Evolutionary conservation across 139 green algal genomes (phyloP).

Genomic region (Limnomonas spitsbergensis): DNA sequence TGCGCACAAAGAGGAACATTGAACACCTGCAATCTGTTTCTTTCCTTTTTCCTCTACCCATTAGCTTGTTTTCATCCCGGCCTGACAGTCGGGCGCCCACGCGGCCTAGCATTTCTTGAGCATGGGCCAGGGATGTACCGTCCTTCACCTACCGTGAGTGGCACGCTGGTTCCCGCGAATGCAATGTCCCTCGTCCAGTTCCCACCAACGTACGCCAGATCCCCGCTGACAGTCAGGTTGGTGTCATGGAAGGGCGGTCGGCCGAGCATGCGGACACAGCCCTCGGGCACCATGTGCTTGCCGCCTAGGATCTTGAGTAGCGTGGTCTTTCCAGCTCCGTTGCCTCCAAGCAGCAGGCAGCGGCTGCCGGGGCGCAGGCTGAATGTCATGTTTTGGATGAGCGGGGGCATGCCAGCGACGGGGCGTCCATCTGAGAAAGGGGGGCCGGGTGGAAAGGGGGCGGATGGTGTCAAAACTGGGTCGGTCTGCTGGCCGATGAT

Average conservation of each 20-base stretch:
- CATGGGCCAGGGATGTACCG: too few species aligned
- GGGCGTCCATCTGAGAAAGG: slow-evolving; percentile 72
- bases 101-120: too few species aligned
- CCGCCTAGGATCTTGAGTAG: slow-evolving; percentile 82
- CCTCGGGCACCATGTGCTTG: slow-evolving; percentile 85
- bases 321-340: slow-evolving; percentile 87
- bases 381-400: slow-evolving; percentile 70
- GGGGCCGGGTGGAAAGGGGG: neutral
- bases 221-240: slow-evolving; percentile 70
- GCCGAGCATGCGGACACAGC: slow-evolving; percentile 64
- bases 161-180: slow-evolving; percentile 84
- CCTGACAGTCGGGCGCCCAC: too few species aligned
- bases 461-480: neutral
- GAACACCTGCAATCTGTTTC: too few species aligned
- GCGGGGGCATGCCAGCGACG: slow-evolving; percentile 53
- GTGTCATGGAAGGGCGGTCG: slow-evolving; percentile 90
- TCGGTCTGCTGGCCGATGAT: too few species aligned
- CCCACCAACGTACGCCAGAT: slow-evolving; percentile 89
- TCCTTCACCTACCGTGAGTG: slow-evolving; percentile 66
- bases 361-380: slow-evolving; percentile 54
- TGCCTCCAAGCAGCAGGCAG: slow-evolving; percentile 81
- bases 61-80: too few species aligned
- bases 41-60: too few species aligned
- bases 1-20: too few species aligned
- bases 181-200: slow-evolving; percentile 92